phyloP scores from a whole-genome alignment of 768 basidiomycete genomes.

The Gyrodon lividus region DNA sequence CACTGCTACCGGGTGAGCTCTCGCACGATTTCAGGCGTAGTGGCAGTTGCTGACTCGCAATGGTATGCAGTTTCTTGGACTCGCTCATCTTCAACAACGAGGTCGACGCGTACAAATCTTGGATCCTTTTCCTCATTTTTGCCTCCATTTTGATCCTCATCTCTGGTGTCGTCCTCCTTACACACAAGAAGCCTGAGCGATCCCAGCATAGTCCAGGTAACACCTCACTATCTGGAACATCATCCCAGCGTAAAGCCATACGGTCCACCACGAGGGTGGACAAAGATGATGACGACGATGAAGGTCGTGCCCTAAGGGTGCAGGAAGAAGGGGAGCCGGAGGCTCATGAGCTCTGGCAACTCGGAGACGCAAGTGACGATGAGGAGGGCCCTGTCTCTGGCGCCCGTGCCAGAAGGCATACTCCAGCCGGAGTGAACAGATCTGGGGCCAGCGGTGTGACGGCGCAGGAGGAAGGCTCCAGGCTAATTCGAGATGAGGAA shows the following conservation, averaged over 20 bases:
- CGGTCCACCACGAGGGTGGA: constrained; percentile 24
- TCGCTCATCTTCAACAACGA: constrained; percentile 81
- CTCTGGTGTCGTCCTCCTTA: constrained; percentile 88
- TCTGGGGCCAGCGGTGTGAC: constrained; percentile 13
- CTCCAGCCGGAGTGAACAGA: constrained; percentile 17
- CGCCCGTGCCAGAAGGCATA: constrained; percentile 33
- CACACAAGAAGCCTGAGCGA: constrained; percentile 84
- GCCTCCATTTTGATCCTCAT: constrained; percentile 85
- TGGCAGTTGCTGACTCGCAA: constrained; percentile 8
- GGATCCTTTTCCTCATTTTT: constrained; percentile 88
- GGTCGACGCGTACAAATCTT: constrained; percentile 80
- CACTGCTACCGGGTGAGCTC: constrained; percentile 70
- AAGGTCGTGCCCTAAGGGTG: constrained; percentile 36
- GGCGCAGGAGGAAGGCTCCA: constrained; percentile 41
- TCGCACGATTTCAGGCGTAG: neutral
- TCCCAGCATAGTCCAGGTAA: constrained; percentile 24
- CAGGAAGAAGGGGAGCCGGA: constrained; percentile 39
- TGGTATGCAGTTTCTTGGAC: constrained; percentile 49
- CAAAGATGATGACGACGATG: constrained; percentile 35
- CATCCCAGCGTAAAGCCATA: constrained; percentile 13
- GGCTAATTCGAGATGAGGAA: constrained; percentile 38
- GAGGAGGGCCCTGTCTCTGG: constrained; percentile 53
- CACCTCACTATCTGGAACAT: constrained; percentile 26
- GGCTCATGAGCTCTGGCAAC: constrained; percentile 54
- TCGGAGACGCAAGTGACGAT: constrained; percentile 72